Evolutionary conservation across 345 rosid genomes (phyloP), one percentile per base, ranked within the genome.

Genomic region (Diplotaxis tenuifolia): DNA sequence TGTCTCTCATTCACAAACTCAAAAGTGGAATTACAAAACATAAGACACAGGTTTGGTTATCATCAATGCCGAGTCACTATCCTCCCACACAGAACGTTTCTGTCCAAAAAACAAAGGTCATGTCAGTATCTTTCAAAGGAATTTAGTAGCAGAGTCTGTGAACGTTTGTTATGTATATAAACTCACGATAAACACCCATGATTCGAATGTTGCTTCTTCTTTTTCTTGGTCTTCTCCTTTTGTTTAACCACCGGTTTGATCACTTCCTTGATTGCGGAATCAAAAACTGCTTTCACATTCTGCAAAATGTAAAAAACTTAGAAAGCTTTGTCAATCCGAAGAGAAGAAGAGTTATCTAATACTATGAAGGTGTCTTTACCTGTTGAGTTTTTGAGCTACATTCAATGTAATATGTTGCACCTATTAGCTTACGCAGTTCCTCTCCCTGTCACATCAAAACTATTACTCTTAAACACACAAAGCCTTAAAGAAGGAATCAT

Each of bases 321-420:
- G n/a, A n/a, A n/a, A n/a, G n/a, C n/a, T n/a, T n/a, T n/a, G n/a
- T n/a, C n/a, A n/a, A n/a, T n/a, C n/a, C n/a, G n/a, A n/a, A n/a
- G n/a, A n/a, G n/a, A n/a, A n/a, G n/a, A n/a, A n/a, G n/a, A n/a
- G n/a, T n/a, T n/a, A n/a, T n/a, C n/a, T n/a, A n/a, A n/a, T n/a
- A n/a, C n/a, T n/a, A n/a, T n/a, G n/a, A n/a, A n/a, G n/a, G n/a
- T n/a, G n/a, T n/a, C n/a, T n/a, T n/a, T n/a, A n/a, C 99, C 97
- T 89, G 99, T 82, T 90, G 99, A 79, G 99, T 92, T 85, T 92
- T 95, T 27, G 97, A 95, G 88, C 99, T 95, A 87, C 99, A 95
- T 71, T 95, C 99, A 23, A 89, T 82, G 81, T 91, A 95, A 81
- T 85, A 95, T 55, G 89, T 80, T 2, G 99, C 99, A 38, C 96